Evolutionary conservation across 805 yeast species (phyloP), one percentile per base, ranked within the genome.

Genomic region (Phaffomyces thermotolerans): DNA sequence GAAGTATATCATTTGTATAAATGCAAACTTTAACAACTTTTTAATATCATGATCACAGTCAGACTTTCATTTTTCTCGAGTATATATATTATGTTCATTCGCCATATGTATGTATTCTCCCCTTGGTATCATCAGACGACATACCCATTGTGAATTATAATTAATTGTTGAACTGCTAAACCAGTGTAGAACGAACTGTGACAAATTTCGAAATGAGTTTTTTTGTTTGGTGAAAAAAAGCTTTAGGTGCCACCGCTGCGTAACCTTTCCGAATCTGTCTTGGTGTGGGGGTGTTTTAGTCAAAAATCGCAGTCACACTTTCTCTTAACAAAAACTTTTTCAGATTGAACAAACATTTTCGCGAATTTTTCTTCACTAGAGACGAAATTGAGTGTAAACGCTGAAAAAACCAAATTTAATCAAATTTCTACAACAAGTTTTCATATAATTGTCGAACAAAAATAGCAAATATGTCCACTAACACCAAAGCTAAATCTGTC

Each of bases 401-500:
- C 47, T 45, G 52, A 52, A 54, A 54, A 54, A 52, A 46, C 55
- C 51, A 52, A 50, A 20, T 20, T 47, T 47, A 54, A 51, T 52
- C 51, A 47, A 49, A 38, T 39, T 41, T 37, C 34, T 37, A 36
- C 46, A 42, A 42, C 47, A 43, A 43, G 51, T 51, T 39, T 43
- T 42, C 29, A 39, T 15, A 30, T 30, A 39, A 40, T 33, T 31
- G 40, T 30, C 41, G 25, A 49, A 32, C 39, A 47, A 44, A 45
- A 39, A 48, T 42, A 60, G 62, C 65, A 68, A 69, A 54, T 67
- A 79, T 78, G 84, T 78, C 84, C 69, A 70, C 88, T 67, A 71
- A 48, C 50, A 50, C 40, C 43, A 46, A 55, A 51, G 58, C 74
- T 71, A 88, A 84, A 79, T 82, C 90, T 76, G 91, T 84, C 71